These are phyloP conservation scores for Eragrostis nindensis DNA, from an alignment of 176 grass and related monocot species.

Conservation along the genomic window DNA sequence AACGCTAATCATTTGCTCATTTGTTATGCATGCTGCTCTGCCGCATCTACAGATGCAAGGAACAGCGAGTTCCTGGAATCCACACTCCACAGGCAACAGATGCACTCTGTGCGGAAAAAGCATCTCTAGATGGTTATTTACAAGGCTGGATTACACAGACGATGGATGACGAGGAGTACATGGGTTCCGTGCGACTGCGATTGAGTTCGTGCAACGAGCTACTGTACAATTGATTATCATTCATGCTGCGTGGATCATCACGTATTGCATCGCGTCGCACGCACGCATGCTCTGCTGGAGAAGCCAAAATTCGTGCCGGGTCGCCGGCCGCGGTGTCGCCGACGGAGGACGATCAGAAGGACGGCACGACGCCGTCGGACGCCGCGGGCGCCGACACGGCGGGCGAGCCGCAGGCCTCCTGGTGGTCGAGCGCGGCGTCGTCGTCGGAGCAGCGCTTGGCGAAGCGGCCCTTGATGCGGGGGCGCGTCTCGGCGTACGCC, in stretches of 20 bases:
- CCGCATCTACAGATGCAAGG: conserved; percentile 1
- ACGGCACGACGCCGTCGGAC: conserved; percentile 55
- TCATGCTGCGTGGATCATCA: conserved; percentile 35
- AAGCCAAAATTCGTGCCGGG: conserved; percentile 31
- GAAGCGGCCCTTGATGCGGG: conserved; percentile 85
- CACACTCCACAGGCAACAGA: conserved; percentile 10
- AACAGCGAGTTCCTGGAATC: neutral
- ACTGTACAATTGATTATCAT: conserved; percentile 43
- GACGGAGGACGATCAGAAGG: conserved; percentile 34
- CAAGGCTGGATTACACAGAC: conserved; percentile 4
- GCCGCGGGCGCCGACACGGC: conserved; percentile 21
- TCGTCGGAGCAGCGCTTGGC: conserved; percentile 56
- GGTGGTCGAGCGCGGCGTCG: conserved; percentile 28
- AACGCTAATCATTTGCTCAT: too few species aligned
- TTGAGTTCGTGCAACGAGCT: conserved; percentile 8
- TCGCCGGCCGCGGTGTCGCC: neutral
- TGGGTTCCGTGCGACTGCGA: neutral
- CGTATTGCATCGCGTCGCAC: too few species aligned
- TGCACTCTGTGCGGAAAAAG: neutral
- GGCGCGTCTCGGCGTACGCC: conserved; percentile 86
- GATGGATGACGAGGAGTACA: conserved; percentile 11
- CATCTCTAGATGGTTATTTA: conserved; percentile 17
- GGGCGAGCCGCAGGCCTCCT: conserved; percentile 28
- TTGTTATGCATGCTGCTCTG: too few species aligned
- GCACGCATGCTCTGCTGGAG: neutral